Evolutionary conservation across 2,329 filamentous ascomycete genomes (phyloP), one percentile per base, ranked within the genome.

Genomic region (Ceratocystis alfenasii): DNA sequence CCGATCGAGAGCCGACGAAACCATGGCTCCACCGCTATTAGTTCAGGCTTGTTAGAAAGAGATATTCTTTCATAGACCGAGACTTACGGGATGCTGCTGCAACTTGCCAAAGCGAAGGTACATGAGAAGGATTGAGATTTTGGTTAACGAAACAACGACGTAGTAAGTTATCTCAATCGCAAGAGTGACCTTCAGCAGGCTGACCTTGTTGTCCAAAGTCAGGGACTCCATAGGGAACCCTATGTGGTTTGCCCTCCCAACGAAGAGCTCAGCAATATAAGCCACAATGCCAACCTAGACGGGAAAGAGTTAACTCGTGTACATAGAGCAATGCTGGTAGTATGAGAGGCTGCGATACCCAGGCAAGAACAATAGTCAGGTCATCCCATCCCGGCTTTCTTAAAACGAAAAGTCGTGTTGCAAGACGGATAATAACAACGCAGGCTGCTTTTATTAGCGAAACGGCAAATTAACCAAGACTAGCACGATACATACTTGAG

Each of bases 51-150:
- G 25, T 15, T 20, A 64, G 33, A 30, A 36, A 57, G 8, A 10
- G 1, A 25, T 57, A 12, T 41, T 12, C 17, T 33, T 28, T 61
- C 5, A 4, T 8, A 36, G 4, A 2, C 63, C 12, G 22, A 15
- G 22, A 10, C 33, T 41, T 28, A n/a, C 5, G 25, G 30, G 28
- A 30, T 17, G 5, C 7, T 5, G 25, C 10, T 15, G 8, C 7
- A 3, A 70, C 72, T 45, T 73, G 76, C 76, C 74, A 57, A 80
- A 78, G 33, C 78, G 74, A 12, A 80, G 73, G 62, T 80, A 80
- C 66, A 78, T 78, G 67, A 74, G 74, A 1, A 80, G 71, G 36
- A 80, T 78, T 0, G 77, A 80, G 0, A 74, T 71, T 68, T 80
- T 80, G 62, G 79, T 74, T 20, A 72, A 71, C 15, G 72, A 72